A percentile compares a stretch with the other conserved stretches of the same genome.
Conservation (phyloP, 1,139 yeast genomes). For the Sugiyamaella japonica region DNA sequence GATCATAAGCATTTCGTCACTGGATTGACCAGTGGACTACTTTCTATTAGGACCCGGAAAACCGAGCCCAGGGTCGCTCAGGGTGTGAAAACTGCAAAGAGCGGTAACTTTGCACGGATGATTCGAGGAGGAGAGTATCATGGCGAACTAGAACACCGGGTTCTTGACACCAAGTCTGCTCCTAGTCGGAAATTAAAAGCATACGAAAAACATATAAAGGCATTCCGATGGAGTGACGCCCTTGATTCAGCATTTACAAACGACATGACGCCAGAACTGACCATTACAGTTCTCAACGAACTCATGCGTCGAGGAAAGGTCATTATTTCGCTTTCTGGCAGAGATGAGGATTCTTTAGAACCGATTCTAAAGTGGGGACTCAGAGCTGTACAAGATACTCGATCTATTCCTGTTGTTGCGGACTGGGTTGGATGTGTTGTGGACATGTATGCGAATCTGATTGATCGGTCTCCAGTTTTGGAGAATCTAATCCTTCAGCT, state of each 20-base stretch:
- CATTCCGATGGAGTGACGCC: slow-evolving; percentile 91
- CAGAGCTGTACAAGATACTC: slow-evolving; percentile 71
- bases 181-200: slow-evolving; percentile 64
- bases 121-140: slow-evolving; percentile 87
- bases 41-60: slow-evolving; percentile 85
- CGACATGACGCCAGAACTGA: slow-evolving; percentile 76
- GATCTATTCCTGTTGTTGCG: slow-evolving; percentile 71
- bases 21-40: slow-evolving; percentile 87
- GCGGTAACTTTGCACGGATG: slow-evolving; percentile 68
- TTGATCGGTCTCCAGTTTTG: slow-evolving; percentile 76
- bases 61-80: slow-evolving; percentile 60
- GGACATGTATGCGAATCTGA: slow-evolving; percentile 71
- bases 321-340: slow-evolving; percentile 68
- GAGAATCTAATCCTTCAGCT: slow-evolving; percentile 68
- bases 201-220: slow-evolving; percentile 80
- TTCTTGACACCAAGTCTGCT: slow-evolving; percentile 47
- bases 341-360: slow-evolving; percentile 83
- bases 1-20: slow-evolving; percentile 86
- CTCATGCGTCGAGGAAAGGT: slow-evolving; percentile 86
- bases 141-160: slow-evolving; percentile 82
- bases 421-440: slow-evolving; percentile 83
- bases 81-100: slow-evolving; percentile 46
- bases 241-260: slow-evolving; percentile 79
- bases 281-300: slow-evolving; percentile 79
- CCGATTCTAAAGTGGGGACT: slow-evolving; percentile 85